phyloP scores from a whole-genome alignment of 352 stramenopile species.

The Phytophthora capsici region DNA sequence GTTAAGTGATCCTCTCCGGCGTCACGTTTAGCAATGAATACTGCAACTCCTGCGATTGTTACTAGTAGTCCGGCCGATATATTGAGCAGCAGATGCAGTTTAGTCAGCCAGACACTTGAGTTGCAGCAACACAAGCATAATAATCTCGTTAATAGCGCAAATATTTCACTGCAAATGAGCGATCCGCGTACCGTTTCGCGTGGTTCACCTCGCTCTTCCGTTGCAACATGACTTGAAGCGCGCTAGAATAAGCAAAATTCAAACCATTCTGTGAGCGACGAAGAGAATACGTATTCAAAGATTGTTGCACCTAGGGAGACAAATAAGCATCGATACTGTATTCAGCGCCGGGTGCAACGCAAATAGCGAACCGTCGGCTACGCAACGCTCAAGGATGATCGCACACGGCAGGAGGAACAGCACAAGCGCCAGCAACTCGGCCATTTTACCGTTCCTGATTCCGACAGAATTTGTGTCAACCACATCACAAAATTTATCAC shows the following conservation, averaged over 20 bases:
- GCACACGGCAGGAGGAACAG: conserved; percentile 62
- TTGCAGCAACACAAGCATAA: not conserved
- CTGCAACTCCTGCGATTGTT: conserved; percentile 36
- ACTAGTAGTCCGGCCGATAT: conserved; percentile 48
- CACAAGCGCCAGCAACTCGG: conserved; percentile 37
- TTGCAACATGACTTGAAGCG: conserved; percentile 62
- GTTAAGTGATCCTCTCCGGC: conserved; percentile 45
- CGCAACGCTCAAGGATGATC: conserved; percentile 53
- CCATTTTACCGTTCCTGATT: conserved; percentile 21
- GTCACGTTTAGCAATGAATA: conserved; percentile 47
- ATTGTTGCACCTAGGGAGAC: conserved; percentile 46
- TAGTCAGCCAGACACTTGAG: conserved; percentile 55
- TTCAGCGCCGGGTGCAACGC: conserved; percentile 64
- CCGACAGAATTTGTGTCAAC: not conserved
- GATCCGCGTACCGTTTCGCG: conserved; percentile 40
- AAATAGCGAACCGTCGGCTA: conserved; percentile 55
- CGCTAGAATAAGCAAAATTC: conserved; percentile 26
- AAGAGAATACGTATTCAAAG: not conserved
- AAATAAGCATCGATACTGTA: conserved; percentile 56
- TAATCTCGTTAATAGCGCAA: conserved; percentile 13
- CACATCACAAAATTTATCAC: not conserved
- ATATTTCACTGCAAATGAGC: not conserved
- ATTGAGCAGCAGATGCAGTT: conserved; percentile 65
- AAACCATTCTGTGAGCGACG: conserved; percentile 13
- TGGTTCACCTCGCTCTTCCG: conserved; percentile 51